Evolutionary conservation across 768 basidiomycete genomes (phyloP).

Genomic region (Leucocoprinus leucothites): DNA sequence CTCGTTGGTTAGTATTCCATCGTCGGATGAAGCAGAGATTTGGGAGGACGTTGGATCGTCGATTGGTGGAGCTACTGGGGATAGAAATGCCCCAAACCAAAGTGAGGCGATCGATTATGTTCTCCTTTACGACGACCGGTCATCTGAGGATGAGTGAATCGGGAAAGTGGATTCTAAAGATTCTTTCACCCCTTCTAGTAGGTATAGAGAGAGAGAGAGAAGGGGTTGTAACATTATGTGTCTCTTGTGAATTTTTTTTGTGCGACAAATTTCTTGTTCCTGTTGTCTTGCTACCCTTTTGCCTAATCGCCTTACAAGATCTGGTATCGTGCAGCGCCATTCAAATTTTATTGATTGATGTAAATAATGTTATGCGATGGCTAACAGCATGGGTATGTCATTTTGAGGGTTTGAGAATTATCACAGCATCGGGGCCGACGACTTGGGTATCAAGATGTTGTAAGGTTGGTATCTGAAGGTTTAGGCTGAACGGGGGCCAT

Average conservation of each 20-base stretch:
- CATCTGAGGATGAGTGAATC: slow-evolving; percentile 8
- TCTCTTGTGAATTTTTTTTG: no score
- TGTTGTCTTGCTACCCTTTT: no score
- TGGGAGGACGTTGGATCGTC: slow-evolving; percentile 56
- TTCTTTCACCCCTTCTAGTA: not conserved
- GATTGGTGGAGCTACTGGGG: slow-evolving; percentile 21
- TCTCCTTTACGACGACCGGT: slow-evolving; percentile 60
- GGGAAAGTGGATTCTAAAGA: not conserved
- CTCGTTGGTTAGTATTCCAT: slow-evolving; percentile 60
- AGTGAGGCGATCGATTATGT: slow-evolving; percentile 56
- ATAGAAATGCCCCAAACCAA: not conserved
- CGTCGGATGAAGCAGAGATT: slow-evolving; percentile 50
- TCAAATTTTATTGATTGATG: no score
- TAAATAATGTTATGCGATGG: no score
- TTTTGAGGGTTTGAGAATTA: slow-evolving; percentile 19
- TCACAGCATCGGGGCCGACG: slow-evolving; percentile 33
- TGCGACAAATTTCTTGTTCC: no score
- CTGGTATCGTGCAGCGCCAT: not conserved
- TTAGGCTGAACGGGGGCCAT: not conserved
- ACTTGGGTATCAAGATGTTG: slow-evolving; percentile 27
- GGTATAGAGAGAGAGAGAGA: no score
- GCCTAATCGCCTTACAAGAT: not conserved
- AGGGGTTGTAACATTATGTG: slow-evolving; percentile 4
- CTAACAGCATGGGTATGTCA: not conserved
- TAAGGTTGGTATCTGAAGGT: slow-evolving; percentile 20